These are phyloP conservation scores for Aspergillus vadensis DNA, from an alignment of 2,329 filamentous ascomycete genomes.

Conservation along the genomic window DNA sequence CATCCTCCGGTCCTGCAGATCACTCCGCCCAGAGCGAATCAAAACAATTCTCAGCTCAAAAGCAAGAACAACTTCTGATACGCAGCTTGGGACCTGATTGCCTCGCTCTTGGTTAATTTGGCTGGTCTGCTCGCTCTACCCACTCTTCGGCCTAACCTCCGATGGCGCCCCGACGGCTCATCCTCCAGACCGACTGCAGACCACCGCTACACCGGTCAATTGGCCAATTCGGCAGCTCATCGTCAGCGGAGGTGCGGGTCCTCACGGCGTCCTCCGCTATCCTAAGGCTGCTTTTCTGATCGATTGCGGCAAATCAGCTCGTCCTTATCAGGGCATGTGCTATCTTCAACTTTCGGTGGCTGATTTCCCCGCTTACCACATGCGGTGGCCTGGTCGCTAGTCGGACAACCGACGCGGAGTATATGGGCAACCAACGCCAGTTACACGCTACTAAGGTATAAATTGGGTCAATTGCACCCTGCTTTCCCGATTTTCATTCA, in stretches of 20 bases:
- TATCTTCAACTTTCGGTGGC: conserved; percentile 13
- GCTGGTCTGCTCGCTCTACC: not conserved
- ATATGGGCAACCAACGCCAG: not conserved
- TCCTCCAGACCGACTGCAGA: conserved; percentile 8
- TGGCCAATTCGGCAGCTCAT: conserved; percentile 13
- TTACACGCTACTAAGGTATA: conserved; percentile 1
- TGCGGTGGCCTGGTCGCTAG: not conserved
- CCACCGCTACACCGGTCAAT: conserved; percentile 9
- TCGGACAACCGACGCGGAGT: not conserved
- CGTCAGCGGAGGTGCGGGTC: not conserved
- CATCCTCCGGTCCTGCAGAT: not conserved
- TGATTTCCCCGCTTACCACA: conserved; percentile 4
- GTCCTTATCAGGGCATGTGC: conserved; percentile 33
- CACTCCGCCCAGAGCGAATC: not conserved
- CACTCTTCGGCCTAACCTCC: not conserved
- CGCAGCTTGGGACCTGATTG: not conserved
- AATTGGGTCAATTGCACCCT: not conserved
- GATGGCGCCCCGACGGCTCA: conserved; percentile 18
- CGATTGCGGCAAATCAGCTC: conserved; percentile 27
- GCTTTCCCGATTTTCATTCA: not conserved
- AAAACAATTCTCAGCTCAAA: not conserved
- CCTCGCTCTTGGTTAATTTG: not conserved
- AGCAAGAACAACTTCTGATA: conserved; percentile 19
- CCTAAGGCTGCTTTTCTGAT: conserved; percentile 17
- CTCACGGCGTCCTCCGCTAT: conserved; percentile 8